Percentiles rank a stretch among this genome's conserved stretches.
Conservation (phyloP, 2,329 filamentous ascomycete species). For the Leptodontidium sp. region DNA sequence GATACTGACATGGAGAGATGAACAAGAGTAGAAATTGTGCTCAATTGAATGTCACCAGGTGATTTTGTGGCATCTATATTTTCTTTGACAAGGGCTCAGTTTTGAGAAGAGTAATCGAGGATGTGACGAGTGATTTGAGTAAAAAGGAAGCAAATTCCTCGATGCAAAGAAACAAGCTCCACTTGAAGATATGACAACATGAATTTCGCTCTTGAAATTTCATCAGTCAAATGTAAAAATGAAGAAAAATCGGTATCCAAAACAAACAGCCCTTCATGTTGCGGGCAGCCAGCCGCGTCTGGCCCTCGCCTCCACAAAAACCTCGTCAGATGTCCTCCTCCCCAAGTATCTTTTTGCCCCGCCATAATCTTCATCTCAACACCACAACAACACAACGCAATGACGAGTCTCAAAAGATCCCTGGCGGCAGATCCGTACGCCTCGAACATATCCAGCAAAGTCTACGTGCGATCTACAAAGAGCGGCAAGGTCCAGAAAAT, state of each 20-base stretch:
- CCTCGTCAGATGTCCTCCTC: constrained; percentile 22
- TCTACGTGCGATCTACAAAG: constrained; percentile 93
- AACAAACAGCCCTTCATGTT: neutral
- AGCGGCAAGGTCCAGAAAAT: constrained; percentile 99
- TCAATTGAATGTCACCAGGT: too few relatives aligned
- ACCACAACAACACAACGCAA: constrained; percentile 44
- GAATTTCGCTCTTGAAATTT: neutral
- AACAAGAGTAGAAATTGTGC: too few relatives aligned
- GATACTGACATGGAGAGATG: too few relatives aligned
- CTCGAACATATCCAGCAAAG: constrained; percentile 89
- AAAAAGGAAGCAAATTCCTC: too few relatives aligned
- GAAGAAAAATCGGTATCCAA: neutral
- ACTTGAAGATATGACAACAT: too few relatives aligned
- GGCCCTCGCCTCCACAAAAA: constrained; percentile 21
- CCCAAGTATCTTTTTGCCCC: constrained; percentile 17
- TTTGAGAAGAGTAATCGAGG: too few relatives aligned
- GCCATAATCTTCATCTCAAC: constrained; percentile 7
- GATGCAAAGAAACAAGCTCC: too few relatives aligned
- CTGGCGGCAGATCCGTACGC: constrained; percentile 61
- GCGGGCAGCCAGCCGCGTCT: neutral
- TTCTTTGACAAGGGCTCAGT: too few relatives aligned
- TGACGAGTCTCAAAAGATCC: constrained; percentile 72
- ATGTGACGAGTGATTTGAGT: too few relatives aligned
- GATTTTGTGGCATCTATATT: too few relatives aligned
- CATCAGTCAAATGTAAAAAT: neutral